Base-by-base conservation (phyloP, 805 yeast species). In the Metschnikowia picachoensis region DNA sequence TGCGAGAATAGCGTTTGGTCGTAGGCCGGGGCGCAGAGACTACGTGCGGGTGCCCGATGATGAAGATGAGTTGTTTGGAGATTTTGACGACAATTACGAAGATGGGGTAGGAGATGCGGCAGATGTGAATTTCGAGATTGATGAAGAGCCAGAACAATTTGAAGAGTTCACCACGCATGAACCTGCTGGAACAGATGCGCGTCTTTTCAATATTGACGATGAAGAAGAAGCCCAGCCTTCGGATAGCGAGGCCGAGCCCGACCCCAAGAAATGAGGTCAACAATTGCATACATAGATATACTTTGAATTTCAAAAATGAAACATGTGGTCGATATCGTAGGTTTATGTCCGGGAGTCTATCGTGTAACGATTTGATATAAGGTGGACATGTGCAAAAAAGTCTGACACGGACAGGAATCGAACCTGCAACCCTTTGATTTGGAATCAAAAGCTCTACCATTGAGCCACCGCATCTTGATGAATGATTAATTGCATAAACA, bases 21-120 rank as follows among this genome's bases (percentile, higher is more conserved):
- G 74, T 35, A 55, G 69, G 28, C 66, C 73, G 14, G 73, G 75
- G 2, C 56, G 64, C 30, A 61, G 76, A 56, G 66, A 57, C 46
- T 72, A 72, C 43, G 77, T 72, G 1, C 65, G 60, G 34, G 73
- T 72, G 10, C 77, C 77, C 1, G 66, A 67, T 30, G 69, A 65
- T 35, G 74, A 70, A 37, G 72, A 67, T 31, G 76, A 67, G 47
- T 59, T 71, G 32, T 72, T 71, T 53, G 75, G 74, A 1, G 60
- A 62, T 40, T 70, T 66, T 52, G 65, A 62, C n/a, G 74, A 70
- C 37, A 61, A 69, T 43, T 62, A 62, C 46, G 74, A 70, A 14
- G 74, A 67, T 12, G 75, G 67, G 38, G 44, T 65, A 16, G 65
- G 61, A 35, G 66, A 65, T 14, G 72, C 64, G 7, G 58, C 61